Conservation (phyloP, 75 land plant genomes). For the Ceratopteris richardii region DNA sequence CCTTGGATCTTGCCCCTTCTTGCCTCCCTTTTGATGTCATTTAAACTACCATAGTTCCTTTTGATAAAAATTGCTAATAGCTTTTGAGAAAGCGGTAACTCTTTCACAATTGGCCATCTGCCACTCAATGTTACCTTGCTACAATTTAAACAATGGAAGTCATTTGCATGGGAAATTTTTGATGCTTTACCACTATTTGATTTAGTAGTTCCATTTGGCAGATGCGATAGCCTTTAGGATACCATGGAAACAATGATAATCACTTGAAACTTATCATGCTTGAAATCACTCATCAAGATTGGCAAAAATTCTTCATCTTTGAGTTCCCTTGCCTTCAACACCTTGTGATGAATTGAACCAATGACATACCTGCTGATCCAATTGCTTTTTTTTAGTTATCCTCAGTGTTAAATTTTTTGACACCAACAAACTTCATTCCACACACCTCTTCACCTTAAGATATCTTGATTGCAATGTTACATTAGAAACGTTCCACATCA, state of each 20-base stretch:
- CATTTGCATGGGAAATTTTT: background rate
- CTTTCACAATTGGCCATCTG: background rate
- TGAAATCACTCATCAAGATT: background rate
- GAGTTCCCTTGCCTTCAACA: background rate
- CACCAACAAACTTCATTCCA: no score
- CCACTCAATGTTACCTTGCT: constrained; percentile 4
- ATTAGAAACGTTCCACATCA: no score
- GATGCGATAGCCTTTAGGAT: background rate
- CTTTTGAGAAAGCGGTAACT: constrained; percentile 67
- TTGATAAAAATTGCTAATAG: constrained; percentile 65
- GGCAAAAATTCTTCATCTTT: background rate
- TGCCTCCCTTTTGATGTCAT: constrained; percentile 24
- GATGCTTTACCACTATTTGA: background rate
- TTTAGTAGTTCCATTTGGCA: background rate
- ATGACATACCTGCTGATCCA: no score
- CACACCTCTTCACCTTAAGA: no score
- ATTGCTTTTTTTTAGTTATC: no score
- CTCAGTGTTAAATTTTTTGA: no score
- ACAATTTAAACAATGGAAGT: background rate
- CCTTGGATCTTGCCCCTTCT: constrained; percentile 8
- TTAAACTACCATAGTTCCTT: constrained; percentile 47
- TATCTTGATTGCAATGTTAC: no score
- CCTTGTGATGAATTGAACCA: no score
- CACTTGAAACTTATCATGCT: background rate
- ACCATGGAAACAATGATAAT: background rate